A percentile compares a stretch with the other conserved stretches of the same genome.
These are phyloP conservation scores for Tarenaya hassleriana DNA, from an alignment of 345 rosid genomes.

Conservation along the genomic window DNA sequence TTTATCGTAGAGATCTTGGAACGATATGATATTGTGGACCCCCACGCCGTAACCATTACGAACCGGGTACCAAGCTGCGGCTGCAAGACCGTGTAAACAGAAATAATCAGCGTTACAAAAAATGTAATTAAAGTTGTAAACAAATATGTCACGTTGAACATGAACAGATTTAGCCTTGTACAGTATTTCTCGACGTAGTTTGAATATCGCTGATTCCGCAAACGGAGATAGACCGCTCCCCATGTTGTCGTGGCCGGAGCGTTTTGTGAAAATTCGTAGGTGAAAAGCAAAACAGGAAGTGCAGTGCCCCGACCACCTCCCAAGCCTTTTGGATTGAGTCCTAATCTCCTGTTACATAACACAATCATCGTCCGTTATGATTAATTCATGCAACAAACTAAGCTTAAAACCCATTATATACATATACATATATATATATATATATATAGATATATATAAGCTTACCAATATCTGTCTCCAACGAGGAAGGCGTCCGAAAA, in stretches of 20 bases:
- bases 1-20: neutral
- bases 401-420: neutral
- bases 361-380: neutral
- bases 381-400: neutral
- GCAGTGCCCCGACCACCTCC: neutral
- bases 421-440: neutral
- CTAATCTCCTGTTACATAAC: neutral
- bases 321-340: neutral
- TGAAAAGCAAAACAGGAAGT: neutral
- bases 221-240: neutral
- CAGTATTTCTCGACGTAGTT: neutral
- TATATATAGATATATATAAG: too few species aligned
- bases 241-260: neutral
- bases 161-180: neutral
- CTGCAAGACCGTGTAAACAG: neutral
- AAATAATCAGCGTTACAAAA: neutral
- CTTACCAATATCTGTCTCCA: constrained; percentile 16
- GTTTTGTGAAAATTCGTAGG: neutral
- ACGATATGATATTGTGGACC: neutral
- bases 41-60: neutral
- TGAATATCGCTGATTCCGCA: neutral
- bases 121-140: neutral
- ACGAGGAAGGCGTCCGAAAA: neutral
- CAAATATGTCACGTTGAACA: neutral
- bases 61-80: constrained; percentile 9